Percentiles rank a stretch among this genome's conserved stretches.
Evolutionary conservation across 2,329 filamentous ascomycete genomes (phyloP).

Genomic region (Helicocarpus griseus): DNA sequence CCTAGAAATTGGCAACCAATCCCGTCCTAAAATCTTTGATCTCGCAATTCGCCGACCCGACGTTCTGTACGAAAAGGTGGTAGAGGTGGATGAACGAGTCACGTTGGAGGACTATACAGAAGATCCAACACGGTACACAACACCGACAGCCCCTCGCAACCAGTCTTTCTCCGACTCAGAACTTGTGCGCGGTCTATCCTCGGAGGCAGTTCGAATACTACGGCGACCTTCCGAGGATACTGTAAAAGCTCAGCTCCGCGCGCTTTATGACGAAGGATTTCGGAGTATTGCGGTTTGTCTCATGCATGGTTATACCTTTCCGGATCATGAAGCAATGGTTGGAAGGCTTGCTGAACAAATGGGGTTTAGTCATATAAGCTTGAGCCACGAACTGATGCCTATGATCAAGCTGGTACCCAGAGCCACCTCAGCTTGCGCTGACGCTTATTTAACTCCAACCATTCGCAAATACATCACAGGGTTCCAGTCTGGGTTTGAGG

Average conservation of each 20-base stretch:
- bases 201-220: conserved; percentile 64
- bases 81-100: conserved; percentile 87
- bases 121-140: conserved; percentile 59
- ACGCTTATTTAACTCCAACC: conserved; percentile 70
- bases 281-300: conserved; percentile 79
- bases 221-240: conserved; percentile 47
- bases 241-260: conserved; percentile 50
- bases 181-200: conserved; percentile 61
- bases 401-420: conserved; percentile 76
- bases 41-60: conserved; percentile 79
- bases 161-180: conserved; percentile 39
- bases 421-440: conserved; percentile 67
- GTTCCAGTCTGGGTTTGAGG: conserved; percentile 71
- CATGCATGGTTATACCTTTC: conserved; percentile 89
- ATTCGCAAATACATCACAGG: conserved; percentile 69
- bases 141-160: conserved; percentile 32
- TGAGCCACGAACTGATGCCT: conserved; percentile 73
- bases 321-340: conserved; percentile 70
- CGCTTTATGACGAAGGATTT: conserved; percentile 60
- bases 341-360: conserved; percentile 68
- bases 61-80: conserved; percentile 70
- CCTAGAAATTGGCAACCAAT: conserved; percentile 82
- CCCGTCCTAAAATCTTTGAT: conserved; percentile 81
- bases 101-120: conserved; percentile 89
- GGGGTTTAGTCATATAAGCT: conserved; percentile 72